Base-by-base conservation (phyloP, 805 yeast species). In the Danielozyma ontarioensis region DNA sequence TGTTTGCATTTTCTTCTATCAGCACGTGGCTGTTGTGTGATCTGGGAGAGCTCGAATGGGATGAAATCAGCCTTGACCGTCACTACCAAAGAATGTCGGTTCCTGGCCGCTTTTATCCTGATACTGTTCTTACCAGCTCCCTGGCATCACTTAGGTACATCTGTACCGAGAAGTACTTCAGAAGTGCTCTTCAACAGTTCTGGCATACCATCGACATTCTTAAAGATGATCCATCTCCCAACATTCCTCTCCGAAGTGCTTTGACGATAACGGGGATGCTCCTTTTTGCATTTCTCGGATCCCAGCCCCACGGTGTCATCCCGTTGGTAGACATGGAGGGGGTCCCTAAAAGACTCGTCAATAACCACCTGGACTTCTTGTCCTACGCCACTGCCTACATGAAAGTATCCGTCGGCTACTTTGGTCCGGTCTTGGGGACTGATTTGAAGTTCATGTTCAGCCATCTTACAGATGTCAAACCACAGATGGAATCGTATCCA, bases 251-350 rank as follows among this genome's bases (percentile, higher is more conserved):
- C n/a, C n/a, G n/a, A n/a, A n/a, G n/a, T n/a, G n/a, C n/a, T n/a
- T n/a, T n/a, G n/a, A 13, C 6, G 17, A 27, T 50, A 2, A 47
- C 57, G 4, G 42, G 54, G 4, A 40, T 47, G 22, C 29, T 57
- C 7, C 40, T 57, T 13, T 57, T 46, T 37, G 48, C 63, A 11
- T 62, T 46, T 29, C 34, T 59, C 7, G 60, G 59, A 4, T 35
- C 62, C 3, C 64, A 60, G 37, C 62, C 64, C 3, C 55, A 53
- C 30, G 41, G 42, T 14, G 35, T 57, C 10, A 32, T 53, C 15
- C 65, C 66, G 4, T 36, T 63, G 17, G 45, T 62, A 5, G 25
- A 25, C 14, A n/a, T n/a, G n/a, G n/a, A n/a, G n/a, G n/a, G n/a
- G n/a, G n/a, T n/a, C n/a, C n/a, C n/a, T n/a, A n/a, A n/a, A n/a